These are phyloP conservation scores for Miamiensis avidus DNA, from an alignment of 169 alveolate genomes.

Conservation along the genomic window DNA sequence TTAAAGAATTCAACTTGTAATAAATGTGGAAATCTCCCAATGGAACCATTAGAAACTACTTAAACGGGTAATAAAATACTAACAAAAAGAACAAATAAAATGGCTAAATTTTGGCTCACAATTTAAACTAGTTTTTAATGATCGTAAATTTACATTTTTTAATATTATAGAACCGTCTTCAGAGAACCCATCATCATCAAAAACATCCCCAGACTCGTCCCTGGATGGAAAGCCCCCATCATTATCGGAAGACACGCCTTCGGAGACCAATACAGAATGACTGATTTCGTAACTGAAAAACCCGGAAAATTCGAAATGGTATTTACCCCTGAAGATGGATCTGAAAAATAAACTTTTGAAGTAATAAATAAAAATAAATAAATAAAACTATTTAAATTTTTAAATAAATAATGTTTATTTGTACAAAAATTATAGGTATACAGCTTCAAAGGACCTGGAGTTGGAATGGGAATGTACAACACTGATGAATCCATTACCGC, in stretches of 20 bases:
- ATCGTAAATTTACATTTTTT: no score
- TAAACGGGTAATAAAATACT: no score
- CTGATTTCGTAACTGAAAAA: conserved; percentile 56
- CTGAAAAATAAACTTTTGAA: conserved; percentile 43
- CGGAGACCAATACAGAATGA: conserved; percentile 79
- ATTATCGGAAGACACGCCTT: conserved; percentile 79
- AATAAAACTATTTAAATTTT: no score
- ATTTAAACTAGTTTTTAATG: no score
- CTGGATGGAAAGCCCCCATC: conserved; percentile 89
- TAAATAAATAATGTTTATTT: no score
- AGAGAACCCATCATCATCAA: conserved; percentile 94
- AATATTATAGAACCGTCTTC: conserved; percentile 94
- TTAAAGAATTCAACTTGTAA: conserved; percentile 92
- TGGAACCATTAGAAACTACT: conserved; percentile 94
- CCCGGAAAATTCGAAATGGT: conserved; percentile 65
- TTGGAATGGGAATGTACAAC: conserved; percentile 76
- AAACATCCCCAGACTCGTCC: conserved; percentile 90
- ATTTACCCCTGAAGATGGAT: conserved; percentile 68
- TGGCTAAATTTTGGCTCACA: no score
- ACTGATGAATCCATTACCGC: conserved; percentile 72
- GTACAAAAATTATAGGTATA: conserved; percentile 53
- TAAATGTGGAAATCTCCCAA: conserved; percentile 96
- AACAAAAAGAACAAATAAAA: no score
- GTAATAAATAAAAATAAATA: no score
- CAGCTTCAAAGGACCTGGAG: conserved; percentile 65